These are phyloP conservation scores for Pseudogymnoascus sp. DNA, from an alignment of 2,329 filamentous ascomycete species.

Conservation along the genomic window DNA sequence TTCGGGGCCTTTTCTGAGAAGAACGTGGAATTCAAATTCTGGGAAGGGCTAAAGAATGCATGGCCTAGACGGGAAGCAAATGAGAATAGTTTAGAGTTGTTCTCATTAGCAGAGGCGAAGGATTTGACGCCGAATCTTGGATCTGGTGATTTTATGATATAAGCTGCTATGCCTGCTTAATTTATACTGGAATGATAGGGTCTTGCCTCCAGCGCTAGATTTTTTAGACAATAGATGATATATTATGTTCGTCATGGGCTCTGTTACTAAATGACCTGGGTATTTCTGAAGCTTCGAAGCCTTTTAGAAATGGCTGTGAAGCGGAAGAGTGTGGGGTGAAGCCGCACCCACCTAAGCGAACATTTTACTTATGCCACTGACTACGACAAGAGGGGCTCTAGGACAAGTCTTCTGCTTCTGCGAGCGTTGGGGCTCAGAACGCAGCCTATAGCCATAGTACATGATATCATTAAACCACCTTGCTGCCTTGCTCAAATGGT, in stretches of 20 bases:
- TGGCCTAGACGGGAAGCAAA: neutral
- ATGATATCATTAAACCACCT: neutral
- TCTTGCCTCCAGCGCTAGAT: neutral
- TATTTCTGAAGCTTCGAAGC: neutral
- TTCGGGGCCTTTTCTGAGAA: conserved; percentile 16
- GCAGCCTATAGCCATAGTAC: neutral
- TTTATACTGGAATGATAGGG: neutral
- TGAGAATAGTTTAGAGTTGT: neutral
- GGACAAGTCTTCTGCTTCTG: no score
- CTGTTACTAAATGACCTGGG: neutral
- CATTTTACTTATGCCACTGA: no score
- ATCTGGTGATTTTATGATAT: neutral
- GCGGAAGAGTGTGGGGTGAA: neutral
- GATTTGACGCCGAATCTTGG: neutral
- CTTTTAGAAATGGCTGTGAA: no score
- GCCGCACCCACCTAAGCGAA: neutral
- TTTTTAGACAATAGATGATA: neutral
- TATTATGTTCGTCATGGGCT: neutral
- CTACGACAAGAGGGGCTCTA: no score
- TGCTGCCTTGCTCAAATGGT: neutral
- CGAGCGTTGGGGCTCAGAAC: neutral
- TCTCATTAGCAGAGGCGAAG: neutral
- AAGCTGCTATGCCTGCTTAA: neutral
- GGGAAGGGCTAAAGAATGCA: conserved; percentile 15
- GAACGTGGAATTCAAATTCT: conserved; percentile 14